These are phyloP conservation scores for Nitzschia inconspicua DNA, from an alignment of 108 stramenopile genomes.

Conservation along the genomic window DNA sequence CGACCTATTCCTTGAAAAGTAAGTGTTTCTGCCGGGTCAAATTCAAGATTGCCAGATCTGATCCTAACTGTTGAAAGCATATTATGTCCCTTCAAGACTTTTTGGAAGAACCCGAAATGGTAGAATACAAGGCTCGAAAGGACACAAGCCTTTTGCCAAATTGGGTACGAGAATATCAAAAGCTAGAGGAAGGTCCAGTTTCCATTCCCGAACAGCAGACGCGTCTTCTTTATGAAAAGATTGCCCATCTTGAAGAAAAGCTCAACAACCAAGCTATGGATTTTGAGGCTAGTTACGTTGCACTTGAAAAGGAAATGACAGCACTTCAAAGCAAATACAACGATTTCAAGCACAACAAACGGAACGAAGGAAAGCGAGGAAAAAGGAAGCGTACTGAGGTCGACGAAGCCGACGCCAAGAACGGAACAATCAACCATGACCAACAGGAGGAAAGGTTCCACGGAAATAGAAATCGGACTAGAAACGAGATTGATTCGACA, in stretches of 20 bases:
- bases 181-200: constrained; percentile 1
- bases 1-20: constrained; percentile 12
- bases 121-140: constrained; percentile 19
- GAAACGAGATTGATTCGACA: too few species aligned
- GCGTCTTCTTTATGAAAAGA: neutral
- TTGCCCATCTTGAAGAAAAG: neutral
- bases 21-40: too few species aligned
- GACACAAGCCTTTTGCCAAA: neutral
- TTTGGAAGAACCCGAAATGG: constrained; percentile 23
- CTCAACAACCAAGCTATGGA: neutral
- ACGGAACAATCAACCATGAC: neutral
- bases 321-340: constrained; percentile 1
- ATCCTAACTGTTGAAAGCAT: too few species aligned
- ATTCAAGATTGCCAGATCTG: too few species aligned
- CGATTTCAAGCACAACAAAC: constrained; percentile 3
- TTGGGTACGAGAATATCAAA: constrained; percentile 6
- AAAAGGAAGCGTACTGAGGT: too few species aligned
- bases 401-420: too few species aligned
- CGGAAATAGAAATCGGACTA: too few species aligned
- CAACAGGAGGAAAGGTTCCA: too few species aligned
- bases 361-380: neutral
- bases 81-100: too few species aligned
- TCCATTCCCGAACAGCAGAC: neutral
- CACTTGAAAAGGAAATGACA: neutral
- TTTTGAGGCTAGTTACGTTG: neutral